Conservation (phyloP, 1,139 yeast species). For the Taphrina deformans region DNA sequence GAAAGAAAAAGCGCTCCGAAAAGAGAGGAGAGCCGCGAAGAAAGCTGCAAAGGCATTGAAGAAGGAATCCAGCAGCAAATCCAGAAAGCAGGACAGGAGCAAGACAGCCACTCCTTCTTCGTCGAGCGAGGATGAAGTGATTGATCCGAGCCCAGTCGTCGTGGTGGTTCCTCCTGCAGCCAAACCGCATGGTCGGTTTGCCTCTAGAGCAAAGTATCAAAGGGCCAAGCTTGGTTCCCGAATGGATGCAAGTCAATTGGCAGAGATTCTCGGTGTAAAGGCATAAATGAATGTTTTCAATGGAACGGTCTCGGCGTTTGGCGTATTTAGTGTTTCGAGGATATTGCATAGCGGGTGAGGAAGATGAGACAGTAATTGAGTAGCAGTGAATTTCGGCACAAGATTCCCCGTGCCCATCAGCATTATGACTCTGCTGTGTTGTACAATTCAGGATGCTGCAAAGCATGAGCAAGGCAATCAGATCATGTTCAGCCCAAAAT, state of each 20-base stretch:
- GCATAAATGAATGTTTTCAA: neutral
- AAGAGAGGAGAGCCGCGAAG: slow-evolving; percentile 18
- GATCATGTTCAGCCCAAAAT: too few species aligned
- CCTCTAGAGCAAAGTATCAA: slow-evolving; percentile 34
- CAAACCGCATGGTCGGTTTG: slow-evolving; percentile 23
- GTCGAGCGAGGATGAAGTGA: neutral
- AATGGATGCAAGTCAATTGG: slow-evolving; percentile 25
- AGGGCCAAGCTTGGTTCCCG: slow-evolving; percentile 28
- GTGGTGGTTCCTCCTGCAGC: slow-evolving; percentile 12
- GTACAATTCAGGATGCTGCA: too few species aligned
- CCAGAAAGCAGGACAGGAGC: neutral
- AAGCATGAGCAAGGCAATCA: too few species aligned
- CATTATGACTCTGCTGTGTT: too few species aligned
- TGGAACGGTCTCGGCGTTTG: neutral
- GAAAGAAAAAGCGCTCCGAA: slow-evolving; percentile 11
- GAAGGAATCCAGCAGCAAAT: neutral
- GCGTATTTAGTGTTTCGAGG: neutral
- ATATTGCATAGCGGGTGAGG: too few species aligned
- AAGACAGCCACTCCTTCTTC: neutral
- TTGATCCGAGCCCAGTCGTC: neutral
- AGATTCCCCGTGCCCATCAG: too few species aligned
- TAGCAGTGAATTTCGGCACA: neutral
- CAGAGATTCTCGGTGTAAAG: slow-evolving; percentile 32
- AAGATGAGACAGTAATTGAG: too few species aligned
- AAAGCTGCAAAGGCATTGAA: slow-evolving; percentile 8